Percentiles rank a stretch among this genome's conserved stretches.
phyloP scores from a whole-genome alignment of 371 early-diverging fungal species.

The Catenaria anguillulae region DNA sequence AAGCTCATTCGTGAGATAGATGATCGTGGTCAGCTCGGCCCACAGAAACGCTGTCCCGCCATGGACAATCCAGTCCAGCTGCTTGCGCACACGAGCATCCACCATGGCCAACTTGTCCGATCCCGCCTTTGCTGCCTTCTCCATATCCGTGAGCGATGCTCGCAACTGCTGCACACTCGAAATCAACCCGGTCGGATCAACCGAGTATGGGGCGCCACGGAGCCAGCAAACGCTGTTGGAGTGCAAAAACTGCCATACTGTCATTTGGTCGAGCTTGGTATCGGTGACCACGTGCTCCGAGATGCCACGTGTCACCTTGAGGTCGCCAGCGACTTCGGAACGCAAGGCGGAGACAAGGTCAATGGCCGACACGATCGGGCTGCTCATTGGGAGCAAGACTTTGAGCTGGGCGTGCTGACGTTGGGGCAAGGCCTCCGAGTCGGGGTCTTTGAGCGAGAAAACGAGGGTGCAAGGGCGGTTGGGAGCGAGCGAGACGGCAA shows the following conservation, averaged over 20 bases:
- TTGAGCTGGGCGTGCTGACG: too few relatives aligned
- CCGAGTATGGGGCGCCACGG: background rate
- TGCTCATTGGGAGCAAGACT: too few relatives aligned
- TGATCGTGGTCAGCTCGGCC: background rate
- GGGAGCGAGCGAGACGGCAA: too few relatives aligned
- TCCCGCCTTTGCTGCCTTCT: background rate
- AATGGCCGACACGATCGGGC: background rate
- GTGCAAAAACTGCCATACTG: background rate
- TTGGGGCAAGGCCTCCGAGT: too few relatives aligned
- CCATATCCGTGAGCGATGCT: background rate
- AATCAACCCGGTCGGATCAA: background rate
- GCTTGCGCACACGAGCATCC: background rate
- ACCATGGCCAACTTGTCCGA: background rate
- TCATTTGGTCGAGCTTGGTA: background rate
- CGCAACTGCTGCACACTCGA: background rate
- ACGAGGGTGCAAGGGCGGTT: too few relatives aligned
- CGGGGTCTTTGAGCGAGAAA: too few relatives aligned
- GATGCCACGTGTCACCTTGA: background rate
- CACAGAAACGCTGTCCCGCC: background rate
- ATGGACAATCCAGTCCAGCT: background rate
- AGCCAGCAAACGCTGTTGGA: background rate
- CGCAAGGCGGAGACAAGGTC: background rate
- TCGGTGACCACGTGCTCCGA: background rate
- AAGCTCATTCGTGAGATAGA: conserved; percentile 2
- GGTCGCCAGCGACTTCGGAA: background rate